Conservation (phyloP, 2,329 filamentous ascomycete genomes). For the Fusarium neocosmosporiellum region DNA sequence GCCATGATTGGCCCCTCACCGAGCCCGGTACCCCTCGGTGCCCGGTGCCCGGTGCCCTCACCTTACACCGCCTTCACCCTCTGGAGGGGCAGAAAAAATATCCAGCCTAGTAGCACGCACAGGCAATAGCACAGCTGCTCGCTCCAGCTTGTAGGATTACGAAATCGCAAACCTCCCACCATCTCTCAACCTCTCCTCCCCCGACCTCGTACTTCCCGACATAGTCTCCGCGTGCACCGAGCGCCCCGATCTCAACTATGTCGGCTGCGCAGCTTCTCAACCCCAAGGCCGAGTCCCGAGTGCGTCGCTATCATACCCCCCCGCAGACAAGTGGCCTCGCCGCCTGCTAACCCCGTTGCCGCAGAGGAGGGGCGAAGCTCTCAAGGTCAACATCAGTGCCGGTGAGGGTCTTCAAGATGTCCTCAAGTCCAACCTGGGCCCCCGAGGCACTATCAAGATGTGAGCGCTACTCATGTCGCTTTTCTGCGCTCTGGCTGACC, state of each 20-base stretch:
- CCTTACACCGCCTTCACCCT: slow-evolving; percentile 48
- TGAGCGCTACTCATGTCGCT: slow-evolving; percentile 50
- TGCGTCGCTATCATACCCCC: slow-evolving; percentile 59
- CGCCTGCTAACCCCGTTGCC: slow-evolving; percentile 42
- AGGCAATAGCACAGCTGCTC: slow-evolving; percentile 44
- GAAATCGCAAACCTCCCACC: slow-evolving; percentile 43
- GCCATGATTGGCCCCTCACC: slow-evolving; percentile 38
- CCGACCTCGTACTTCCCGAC: slow-evolving; percentile 34
- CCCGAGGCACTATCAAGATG: slow-evolving; percentile 97
- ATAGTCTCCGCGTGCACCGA: slow-evolving; percentile 34
- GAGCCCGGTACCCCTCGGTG: slow-evolving; percentile 15
- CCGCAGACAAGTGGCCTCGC: slow-evolving; percentile 32
- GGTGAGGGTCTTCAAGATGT: slow-evolving; percentile 95
- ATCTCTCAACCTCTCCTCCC: slow-evolving; percentile 23
- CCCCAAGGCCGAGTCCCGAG: slow-evolving; percentile 97
- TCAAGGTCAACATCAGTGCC: slow-evolving; percentile 95
- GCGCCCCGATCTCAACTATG: slow-evolving; percentile 65
- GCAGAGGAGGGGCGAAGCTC: slow-evolving; percentile 94
- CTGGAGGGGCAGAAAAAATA: slow-evolving; percentile 50
- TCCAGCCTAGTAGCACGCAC: slow-evolving; percentile 44
- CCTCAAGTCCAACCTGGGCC: slow-evolving; percentile 94
- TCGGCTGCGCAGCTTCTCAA: slow-evolving; percentile 98
- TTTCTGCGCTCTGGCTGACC: slow-evolving; percentile 41
- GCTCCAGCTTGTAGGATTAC: slow-evolving; percentile 47
- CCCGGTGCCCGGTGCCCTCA: slow-evolving; percentile 16